These are phyloP conservation scores for Phoma sp. DNA, from an alignment of 2,329 filamentous ascomycete species.

Conservation along the genomic window DNA sequence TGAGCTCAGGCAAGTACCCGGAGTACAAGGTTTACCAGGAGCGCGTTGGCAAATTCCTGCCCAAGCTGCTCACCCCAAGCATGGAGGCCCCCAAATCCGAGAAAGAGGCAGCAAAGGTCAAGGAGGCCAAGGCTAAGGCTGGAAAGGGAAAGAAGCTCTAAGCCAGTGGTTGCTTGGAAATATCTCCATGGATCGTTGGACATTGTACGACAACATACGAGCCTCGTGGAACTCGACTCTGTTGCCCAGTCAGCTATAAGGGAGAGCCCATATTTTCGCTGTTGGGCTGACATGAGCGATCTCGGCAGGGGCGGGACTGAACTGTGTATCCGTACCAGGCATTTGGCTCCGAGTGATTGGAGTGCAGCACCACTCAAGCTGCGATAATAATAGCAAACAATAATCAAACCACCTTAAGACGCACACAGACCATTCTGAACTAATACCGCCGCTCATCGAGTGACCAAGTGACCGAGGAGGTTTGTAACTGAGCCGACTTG, in stretches of 20 bases:
- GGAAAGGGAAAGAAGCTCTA: slow-evolving; percentile 16
- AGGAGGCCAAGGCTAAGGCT: slow-evolving; percentile 30
- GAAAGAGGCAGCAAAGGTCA: slow-evolving; percentile 30
- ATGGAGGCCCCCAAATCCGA: slow-evolving; percentile 36
- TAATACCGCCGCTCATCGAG: not conserved
- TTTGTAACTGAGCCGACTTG: not conserved
- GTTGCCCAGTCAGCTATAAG: not conserved
- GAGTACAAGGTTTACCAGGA: slow-evolving; percentile 87
- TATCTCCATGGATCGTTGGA: not conserved
- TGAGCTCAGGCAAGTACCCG: slow-evolving; percentile 82
- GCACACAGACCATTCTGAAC: not conserved
- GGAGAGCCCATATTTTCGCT: no score
- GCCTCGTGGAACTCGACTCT: not conserved
- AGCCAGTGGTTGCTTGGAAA: not conserved
- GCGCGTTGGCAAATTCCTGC: slow-evolving; percentile 83
- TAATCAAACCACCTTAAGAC: not conserved
- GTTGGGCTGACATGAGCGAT: not conserved
- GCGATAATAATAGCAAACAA: not conserved
- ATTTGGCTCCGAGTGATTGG: no score
- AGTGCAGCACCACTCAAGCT: not conserved
- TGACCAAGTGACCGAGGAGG: not conserved
- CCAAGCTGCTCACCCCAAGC: slow-evolving; percentile 53
- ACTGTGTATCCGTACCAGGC: no score
- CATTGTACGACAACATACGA: not conserved
- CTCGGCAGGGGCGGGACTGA: no score